Conservation (phyloP, 768 basidiomycete species). For the Lentinula edodes region DNA sequence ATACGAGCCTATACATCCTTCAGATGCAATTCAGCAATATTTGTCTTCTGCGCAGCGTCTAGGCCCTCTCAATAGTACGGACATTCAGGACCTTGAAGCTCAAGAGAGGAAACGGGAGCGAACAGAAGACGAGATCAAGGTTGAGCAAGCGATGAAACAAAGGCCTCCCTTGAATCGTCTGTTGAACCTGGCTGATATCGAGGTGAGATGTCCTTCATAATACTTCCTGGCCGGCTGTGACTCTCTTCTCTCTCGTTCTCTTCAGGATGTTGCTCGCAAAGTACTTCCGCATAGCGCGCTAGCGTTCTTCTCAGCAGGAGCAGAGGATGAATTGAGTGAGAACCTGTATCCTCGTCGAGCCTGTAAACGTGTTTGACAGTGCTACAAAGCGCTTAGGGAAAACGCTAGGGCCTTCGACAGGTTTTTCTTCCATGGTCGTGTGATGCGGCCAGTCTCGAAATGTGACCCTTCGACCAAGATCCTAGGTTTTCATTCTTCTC, state of each 20-base stretch:
- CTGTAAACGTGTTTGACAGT: background rate
- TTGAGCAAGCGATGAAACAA: constrained; percentile 51
- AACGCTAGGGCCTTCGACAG: constrained; percentile 79
- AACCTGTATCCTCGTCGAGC: constrained; percentile 3
- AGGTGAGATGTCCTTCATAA: constrained; percentile 37
- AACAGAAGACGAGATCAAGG: constrained; percentile 67
- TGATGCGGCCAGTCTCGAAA: constrained; percentile 61
- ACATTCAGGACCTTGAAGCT: constrained; percentile 30
- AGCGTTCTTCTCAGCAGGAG: constrained; percentile 81
- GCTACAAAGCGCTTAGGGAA: constrained; percentile 46
- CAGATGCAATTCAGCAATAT: constrained; percentile 70
- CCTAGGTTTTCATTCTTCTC: constrained; percentile 61
- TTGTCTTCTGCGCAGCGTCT: constrained; percentile 68
- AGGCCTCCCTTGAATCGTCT: constrained; percentile 68
- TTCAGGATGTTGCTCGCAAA: constrained; percentile 63
- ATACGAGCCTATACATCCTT: constrained; percentile 82
- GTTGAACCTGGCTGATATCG: constrained; percentile 76
- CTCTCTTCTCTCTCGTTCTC: background rate
- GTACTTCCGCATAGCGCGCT: constrained; percentile 70
- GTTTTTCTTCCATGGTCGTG: constrained; percentile 83
- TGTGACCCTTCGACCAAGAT: constrained; percentile 71
- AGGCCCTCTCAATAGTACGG: constrained; percentile 51
- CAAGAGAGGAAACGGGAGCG: constrained; percentile 37
- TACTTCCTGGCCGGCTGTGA: background rate
- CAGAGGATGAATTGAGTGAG: constrained; percentile 81